Evolutionary conservation across 495 filamentous ascomycete species (phyloP).

Genomic region (Parmelia sp.): DNA sequence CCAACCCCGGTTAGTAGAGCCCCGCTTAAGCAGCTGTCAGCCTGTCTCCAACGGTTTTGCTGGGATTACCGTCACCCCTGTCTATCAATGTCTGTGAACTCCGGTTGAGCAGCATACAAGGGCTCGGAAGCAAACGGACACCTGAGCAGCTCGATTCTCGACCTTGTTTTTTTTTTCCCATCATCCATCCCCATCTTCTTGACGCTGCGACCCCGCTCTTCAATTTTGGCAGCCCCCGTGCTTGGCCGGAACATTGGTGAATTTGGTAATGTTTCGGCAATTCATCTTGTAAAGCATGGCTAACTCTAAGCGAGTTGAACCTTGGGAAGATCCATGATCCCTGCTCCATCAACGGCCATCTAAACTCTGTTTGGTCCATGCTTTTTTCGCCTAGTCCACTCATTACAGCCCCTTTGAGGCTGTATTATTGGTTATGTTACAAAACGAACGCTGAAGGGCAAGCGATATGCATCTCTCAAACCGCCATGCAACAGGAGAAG

Average conservation of each 20-base stretch:
- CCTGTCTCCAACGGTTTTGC: neutral
- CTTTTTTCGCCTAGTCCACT: neutral
- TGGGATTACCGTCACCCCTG: neutral
- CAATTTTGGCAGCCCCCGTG: neutral
- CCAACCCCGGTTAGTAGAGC: neutral
- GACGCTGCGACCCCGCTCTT: slow-evolving; percentile 3
- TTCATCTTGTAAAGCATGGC: neutral
- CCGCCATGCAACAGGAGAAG: neutral
- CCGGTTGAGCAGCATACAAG: neutral
- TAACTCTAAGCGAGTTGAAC: slow-evolving; percentile 5
- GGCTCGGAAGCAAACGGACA: neutral
- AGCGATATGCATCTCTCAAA: neutral
- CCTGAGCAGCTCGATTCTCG: neutral
- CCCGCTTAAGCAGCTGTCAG: neutral
- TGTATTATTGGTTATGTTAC: neutral
- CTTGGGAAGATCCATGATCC: neutral
- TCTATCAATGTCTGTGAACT: slow-evolving; percentile 1
- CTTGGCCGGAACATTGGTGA: neutral
- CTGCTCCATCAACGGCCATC: neutral
- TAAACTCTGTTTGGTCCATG: neutral
- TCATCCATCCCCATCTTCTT: neutral
- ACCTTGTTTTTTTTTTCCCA: neutral
- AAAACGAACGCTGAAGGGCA: neutral
- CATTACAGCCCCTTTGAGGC: neutral
- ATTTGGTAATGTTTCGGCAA: neutral